Base-by-base conservation (phyloP, 2,329 filamentous ascomycete genomes). In the Ophiostoma novo-ulmi region DNA sequence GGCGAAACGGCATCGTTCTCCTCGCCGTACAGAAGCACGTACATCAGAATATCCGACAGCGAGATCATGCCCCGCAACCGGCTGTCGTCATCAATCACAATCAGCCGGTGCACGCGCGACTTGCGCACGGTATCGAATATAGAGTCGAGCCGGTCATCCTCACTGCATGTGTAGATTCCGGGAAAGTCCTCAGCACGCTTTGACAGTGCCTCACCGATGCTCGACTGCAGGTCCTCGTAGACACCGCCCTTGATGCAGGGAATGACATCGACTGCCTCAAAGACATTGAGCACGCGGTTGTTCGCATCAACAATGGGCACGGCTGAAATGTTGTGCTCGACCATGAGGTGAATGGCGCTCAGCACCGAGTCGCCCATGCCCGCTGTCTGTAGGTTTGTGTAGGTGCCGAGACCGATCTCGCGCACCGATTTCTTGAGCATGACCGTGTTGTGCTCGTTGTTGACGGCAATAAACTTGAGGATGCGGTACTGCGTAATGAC, bases 401-500 rank as follows among this genome's bases (percentile, higher is more conserved):
- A 98, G 1, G 93, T 94, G 69, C 95, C 96, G 10, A 99, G 84
- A 36, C 88, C 88, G 70, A 98, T 87, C 73, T 97, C 93, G 72
- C 88, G 87, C 71, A 99, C 84, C 11, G 93, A 90, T 81, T 97
- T 97, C 78, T 92, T 92, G 73, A 99, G 82, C 77, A 93, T 87
- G 76, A 96, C 90, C 5, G 94, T 97, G 78, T 97, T 91, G 75
- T 90, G 89, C 76, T 89, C 87, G 75, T 87, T 88, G 80, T 99
- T 99, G 80, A 99, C 94, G 13, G 95, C 94, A 73, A 99, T 96
- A 79, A 99, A 99, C 79, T 99, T 99, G 74, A 99, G 87, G 75
- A 99, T 98, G 71, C 96, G 91, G 80, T 99, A 99, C 80, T 99
- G 95, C 0, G 95, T 99, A 72, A 99, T 91, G 73, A 99, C 95